Evolutionary conservation across 2,329 filamentous ascomycete genomes (phyloP).

Genomic region (Ophioceras dolichostomum): DNA sequence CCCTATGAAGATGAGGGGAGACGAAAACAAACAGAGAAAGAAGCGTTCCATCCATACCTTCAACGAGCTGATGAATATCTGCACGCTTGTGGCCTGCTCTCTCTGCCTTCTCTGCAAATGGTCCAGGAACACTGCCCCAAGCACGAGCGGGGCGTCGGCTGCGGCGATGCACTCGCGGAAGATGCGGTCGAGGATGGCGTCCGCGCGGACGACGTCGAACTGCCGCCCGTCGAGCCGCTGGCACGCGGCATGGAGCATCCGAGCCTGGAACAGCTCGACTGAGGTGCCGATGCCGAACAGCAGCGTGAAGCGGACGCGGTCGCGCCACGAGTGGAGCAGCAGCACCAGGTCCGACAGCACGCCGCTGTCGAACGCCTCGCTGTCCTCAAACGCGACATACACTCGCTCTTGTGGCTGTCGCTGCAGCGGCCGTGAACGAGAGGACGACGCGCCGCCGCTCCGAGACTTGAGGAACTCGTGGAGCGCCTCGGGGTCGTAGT

Average conservation of each 20-base stretch:
- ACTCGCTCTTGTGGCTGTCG: constrained; percentile 31
- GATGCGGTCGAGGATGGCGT: constrained; percentile 59
- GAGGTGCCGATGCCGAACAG: constrained; percentile 75
- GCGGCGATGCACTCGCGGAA: constrained; percentile 54
- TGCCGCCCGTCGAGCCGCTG: constrained; percentile 56
- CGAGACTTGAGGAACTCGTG: constrained; percentile 44
- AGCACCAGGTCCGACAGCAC: constrained; percentile 61
- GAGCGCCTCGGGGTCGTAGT: constrained; percentile 68
- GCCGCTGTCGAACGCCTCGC: constrained; percentile 64
- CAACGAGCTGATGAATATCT: constrained; percentile 57
- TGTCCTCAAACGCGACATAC: constrained; percentile 66
- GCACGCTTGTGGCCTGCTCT: constrained; percentile 66
- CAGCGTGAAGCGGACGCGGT: constrained; percentile 64
- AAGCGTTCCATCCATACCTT: no score
- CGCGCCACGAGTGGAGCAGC: constrained; percentile 55
- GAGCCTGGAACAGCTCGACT: constrained; percentile 64
- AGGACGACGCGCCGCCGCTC: no score
- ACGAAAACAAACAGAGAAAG: no score
- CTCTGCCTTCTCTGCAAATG: constrained; percentile 59
- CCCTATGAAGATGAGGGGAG: no score
- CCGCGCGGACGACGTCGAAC: constrained; percentile 66
- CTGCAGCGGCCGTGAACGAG: no score
- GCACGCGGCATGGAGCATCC: constrained; percentile 56
- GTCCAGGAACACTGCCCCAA: constrained; percentile 52
- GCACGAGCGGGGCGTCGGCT: constrained; percentile 39